A percentile compares a stretch with the other conserved stretches of the same genome.
Evolutionary conservation across 2,329 filamentous ascomycete genomes (phyloP).

Genomic region (Colletotrichum theobromicola): DNA sequence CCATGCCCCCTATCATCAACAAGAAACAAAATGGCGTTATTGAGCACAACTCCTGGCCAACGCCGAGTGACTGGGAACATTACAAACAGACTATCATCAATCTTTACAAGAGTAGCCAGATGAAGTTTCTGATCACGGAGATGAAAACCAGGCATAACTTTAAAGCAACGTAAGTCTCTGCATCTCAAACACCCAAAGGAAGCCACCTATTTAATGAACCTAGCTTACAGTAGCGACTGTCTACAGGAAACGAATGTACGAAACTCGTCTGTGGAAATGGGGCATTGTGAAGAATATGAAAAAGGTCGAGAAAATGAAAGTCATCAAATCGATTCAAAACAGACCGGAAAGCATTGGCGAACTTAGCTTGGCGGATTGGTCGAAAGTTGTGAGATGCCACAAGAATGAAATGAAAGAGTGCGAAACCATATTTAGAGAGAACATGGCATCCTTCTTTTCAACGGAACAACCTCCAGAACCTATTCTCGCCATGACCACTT

Average conservation of each 20-base stretch:
- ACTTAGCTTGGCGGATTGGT: not conserved
- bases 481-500: not conserved
- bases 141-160: not conserved
- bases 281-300: not conserved
- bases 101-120: not conserved
- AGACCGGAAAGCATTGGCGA: not conserved
- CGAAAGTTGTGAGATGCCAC: not conserved
- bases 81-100: not conserved
- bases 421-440: not conserved
- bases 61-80: not conserved
- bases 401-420: not conserved
- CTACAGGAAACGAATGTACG: not conserved
- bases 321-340: not conserved
- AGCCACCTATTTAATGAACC: fast-evolving
- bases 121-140: not conserved
- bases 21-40: not conserved
- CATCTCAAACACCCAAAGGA: not conserved
- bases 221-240: fast-evolving
- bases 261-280: not conserved
- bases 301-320: not conserved
- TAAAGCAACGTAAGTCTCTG: not conserved
- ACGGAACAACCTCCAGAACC: not conserved
- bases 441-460: not conserved
- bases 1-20: not conserved
- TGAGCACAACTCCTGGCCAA: not conserved